Conservation (phyloP, 1,284 basidiomycete species). For the Puccinia novopanici region DNA sequence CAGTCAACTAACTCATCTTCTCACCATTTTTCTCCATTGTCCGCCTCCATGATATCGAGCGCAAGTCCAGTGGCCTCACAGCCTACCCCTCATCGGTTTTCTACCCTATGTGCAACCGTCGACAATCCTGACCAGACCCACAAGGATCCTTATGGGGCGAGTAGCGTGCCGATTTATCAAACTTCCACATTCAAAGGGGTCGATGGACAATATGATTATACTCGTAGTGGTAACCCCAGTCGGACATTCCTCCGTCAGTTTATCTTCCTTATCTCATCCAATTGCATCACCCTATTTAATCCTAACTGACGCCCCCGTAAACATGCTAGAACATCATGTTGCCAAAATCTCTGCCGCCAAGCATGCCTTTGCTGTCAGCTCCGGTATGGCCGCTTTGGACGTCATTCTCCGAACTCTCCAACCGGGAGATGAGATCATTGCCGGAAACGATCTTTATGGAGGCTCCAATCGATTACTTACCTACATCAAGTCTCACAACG, state of each 20-base stretch:
- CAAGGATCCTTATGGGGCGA: slow-evolving; percentile 94
- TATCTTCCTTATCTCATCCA: not conserved
- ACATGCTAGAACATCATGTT: slow-evolving; percentile 77
- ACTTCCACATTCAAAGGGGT: slow-evolving; percentile 97
- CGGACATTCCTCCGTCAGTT: slow-evolving; percentile 82
- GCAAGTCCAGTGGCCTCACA: not conserved
- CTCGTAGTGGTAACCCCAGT: slow-evolving; percentile 93
- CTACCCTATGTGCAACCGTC: slow-evolving; percentile 86
- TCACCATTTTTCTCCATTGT: slow-evolving; percentile 11
- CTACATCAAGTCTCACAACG: slow-evolving; percentile 82
- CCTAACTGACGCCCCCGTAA: not conserved
- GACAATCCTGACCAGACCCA: slow-evolving; percentile 71
- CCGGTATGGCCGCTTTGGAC: slow-evolving; percentile 97
- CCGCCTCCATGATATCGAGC: slow-evolving; percentile 6
- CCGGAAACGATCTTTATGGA: slow-evolving; percentile 93
- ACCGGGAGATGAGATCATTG: slow-evolving; percentile 90
- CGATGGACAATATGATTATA: slow-evolving; percentile 86
- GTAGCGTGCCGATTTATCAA: slow-evolving; percentile 95
- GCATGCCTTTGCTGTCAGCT: slow-evolving; percentile 86
- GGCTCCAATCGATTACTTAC: slow-evolving; percentile 89
- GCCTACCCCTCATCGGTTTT: slow-evolving; percentile 60
- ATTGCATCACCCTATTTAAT: not conserved
- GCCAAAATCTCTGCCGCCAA: slow-evolving; percentile 88
- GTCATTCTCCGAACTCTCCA: slow-evolving; percentile 90
- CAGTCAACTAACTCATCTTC: not conserved